A percentile compares a stretch with the other conserved stretches of the same genome.
These are phyloP conservation scores for Cynara cardunculus DNA, from an alignment of 129 eudicot genomes.

Conservation along the genomic window DNA sequence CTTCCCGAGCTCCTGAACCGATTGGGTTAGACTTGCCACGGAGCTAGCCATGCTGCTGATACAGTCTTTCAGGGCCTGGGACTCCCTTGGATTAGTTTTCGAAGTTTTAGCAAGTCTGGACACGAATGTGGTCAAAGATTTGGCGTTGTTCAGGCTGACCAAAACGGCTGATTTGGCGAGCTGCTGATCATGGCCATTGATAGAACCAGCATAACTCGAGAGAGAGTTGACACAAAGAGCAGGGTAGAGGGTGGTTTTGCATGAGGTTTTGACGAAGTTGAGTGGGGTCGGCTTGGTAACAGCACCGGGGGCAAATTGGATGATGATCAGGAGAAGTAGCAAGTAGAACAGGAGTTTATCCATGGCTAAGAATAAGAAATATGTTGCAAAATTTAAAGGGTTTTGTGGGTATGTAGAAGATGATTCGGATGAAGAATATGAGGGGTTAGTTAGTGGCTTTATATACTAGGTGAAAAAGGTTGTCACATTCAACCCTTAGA, in stretches of 20 bases:
- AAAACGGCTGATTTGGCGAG: constrained; percentile 61
- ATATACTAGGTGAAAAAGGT: constrained; percentile 13
- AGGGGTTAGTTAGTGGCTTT: neutral
- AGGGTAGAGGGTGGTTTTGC: constrained; percentile 62
- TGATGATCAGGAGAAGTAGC: constrained; percentile 27
- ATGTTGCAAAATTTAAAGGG: neutral
- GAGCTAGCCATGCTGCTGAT: constrained; percentile 46
- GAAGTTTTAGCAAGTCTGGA: constrained; percentile 26
- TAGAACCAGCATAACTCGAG: constrained; percentile 39
- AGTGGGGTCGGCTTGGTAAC: constrained; percentile 25
- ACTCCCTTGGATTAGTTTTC: constrained; percentile 42
- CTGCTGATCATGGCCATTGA: constrained; percentile 42
- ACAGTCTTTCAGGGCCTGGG: constrained; percentile 59
- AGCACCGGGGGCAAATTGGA: constrained; percentile 17
- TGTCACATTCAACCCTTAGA: neutral
- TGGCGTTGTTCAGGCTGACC: constrained; percentile 50
- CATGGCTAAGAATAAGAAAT: constrained; percentile 22
- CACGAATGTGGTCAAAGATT: constrained; percentile 33
- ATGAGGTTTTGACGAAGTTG: constrained; percentile 49
- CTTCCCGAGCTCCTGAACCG: constrained; percentile 44
- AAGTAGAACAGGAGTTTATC: constrained; percentile 32
- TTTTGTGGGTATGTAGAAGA: neutral
- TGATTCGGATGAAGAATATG: constrained; percentile 13
- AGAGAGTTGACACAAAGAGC: constrained; percentile 55
- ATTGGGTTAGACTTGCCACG: constrained; percentile 51